Conservation (phyloP, 2,329 filamentous ascomycete genomes). For the Ophiobolus disseminans region DNA sequence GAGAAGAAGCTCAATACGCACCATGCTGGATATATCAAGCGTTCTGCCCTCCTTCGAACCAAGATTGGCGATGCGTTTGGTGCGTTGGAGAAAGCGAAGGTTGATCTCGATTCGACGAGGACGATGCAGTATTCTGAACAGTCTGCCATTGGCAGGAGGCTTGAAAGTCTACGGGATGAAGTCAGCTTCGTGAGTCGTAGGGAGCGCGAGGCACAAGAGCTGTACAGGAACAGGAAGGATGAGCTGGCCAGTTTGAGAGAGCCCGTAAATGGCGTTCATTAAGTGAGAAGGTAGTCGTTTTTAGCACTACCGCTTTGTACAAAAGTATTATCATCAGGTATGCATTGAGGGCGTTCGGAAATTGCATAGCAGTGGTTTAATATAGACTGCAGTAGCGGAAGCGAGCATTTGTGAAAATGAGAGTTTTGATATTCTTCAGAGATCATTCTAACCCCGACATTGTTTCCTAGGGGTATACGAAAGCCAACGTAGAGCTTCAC, state of each 20-base stretch:
- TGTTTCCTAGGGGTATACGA: slow-evolving; percentile 5
- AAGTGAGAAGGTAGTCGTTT: slow-evolving; percentile 9
- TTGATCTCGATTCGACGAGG: slow-evolving; percentile 76
- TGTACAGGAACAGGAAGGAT: slow-evolving; percentile 77
- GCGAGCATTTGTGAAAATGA: neutral
- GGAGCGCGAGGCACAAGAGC: slow-evolving; percentile 89
- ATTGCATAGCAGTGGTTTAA: slow-evolving; percentile 6
- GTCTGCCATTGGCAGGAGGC: slow-evolving; percentile 72
- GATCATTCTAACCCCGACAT: no score
- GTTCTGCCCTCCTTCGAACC: slow-evolving; percentile 77
- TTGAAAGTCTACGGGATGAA: slow-evolving; percentile 81
- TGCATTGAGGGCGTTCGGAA: slow-evolving; percentile 18
- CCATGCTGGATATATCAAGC: slow-evolving; percentile 88
- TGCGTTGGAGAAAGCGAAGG: slow-evolving; percentile 74
- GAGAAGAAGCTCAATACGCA: slow-evolving; percentile 92
- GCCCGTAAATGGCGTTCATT: slow-evolving; percentile 47
- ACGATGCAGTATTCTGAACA: slow-evolving; percentile 82
- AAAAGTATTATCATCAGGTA: slow-evolving; percentile 3
- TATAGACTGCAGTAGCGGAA: neutral
- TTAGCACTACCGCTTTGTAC: neutral
- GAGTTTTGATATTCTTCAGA: no score
- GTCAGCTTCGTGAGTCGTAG: slow-evolving; percentile 79
- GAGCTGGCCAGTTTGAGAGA: slow-evolving; percentile 71
- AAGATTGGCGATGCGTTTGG: slow-evolving; percentile 80
- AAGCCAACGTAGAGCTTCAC: neutral